Evolutionary conservation across 177 flowering plant species (phyloP).

Genomic region (Telopea speciosissima): DNA sequence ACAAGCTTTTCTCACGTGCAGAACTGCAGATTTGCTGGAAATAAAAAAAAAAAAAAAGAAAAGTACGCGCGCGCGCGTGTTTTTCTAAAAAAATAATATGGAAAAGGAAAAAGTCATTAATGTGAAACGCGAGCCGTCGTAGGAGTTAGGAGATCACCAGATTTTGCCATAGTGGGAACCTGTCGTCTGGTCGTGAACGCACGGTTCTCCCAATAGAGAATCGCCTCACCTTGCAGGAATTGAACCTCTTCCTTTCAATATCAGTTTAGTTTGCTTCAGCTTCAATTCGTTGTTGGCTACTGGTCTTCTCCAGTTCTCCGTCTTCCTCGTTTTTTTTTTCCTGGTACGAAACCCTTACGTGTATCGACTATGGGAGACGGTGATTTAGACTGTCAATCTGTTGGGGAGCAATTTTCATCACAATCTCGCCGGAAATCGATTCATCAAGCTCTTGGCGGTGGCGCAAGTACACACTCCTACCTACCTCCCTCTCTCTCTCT

Average conservation of each 20-base stretch:
- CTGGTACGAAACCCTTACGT: neutral
- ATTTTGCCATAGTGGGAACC: no score
- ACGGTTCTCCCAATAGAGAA: neutral
- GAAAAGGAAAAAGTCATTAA: no score
- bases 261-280: neutral
- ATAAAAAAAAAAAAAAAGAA: no score
- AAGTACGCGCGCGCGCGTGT: no score
- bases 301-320: neutral
- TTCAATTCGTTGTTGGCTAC: neutral
- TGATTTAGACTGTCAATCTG: conserved; percentile 9
- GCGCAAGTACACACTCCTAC: conserved; percentile 48
- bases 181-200: neutral
- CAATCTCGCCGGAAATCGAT: conserved; percentile 35
- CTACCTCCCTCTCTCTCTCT: conserved; percentile 6
- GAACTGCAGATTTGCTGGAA: no score
- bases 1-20: no score
- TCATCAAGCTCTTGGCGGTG: conserved; percentile 66
- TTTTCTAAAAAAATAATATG: no score
- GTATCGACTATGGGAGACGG: conserved; percentile 22
- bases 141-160: no score
- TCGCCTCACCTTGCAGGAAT: no score
- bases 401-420: conserved; percentile 10
- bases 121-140: no score
- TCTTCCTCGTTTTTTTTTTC: neutral
- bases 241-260: neutral